Percentiles rank a stretch among this genome's conserved stretches.
phyloP scores from a whole-genome alignment of 441 rosid genomes.

The Arabidopsis lyrata region DNA sequence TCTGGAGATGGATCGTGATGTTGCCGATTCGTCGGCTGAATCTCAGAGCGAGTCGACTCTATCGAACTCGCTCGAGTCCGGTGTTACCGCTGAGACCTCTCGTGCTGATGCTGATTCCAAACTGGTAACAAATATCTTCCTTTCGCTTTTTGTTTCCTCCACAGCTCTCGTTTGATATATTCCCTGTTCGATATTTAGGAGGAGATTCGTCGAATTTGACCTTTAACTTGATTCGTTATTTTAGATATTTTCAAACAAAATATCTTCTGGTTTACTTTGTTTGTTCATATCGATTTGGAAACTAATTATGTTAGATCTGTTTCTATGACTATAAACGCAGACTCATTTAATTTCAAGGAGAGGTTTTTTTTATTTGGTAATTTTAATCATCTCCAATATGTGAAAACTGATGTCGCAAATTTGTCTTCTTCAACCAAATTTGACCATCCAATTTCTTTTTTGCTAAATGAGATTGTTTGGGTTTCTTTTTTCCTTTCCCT shows the following conservation, averaged over 20 bases:
- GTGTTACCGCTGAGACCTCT: constrained; percentile 47
- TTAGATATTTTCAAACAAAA: neutral
- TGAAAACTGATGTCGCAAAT: neutral
- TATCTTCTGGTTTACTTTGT: neutral
- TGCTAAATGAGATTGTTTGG: constrained; percentile 9
- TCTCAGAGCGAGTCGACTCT: constrained; percentile 47
- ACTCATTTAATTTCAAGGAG: constrained; percentile 1
- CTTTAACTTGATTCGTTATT: constrained; percentile 16
- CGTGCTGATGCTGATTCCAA: constrained; percentile 36
- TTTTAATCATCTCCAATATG: neutral
- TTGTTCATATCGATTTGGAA: constrained; percentile 28
- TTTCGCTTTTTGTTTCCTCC: neutral
- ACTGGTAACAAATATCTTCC: constrained; percentile 41
- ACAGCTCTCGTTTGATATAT: neutral
- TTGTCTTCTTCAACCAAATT: neutral
- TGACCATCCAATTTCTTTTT: neutral
- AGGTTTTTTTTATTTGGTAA: neutral
- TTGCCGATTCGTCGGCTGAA: constrained; percentile 28
- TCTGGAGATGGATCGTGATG: constrained; percentile 47
- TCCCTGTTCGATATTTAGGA: neutral
- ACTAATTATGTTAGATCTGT: constrained; percentile 29
- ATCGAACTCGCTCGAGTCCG: constrained; percentile 55
- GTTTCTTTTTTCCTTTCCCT: neutral
- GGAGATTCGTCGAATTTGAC: constrained; percentile 13
- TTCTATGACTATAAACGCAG: neutral